These are phyloP conservation scores for Arthrinium phaeospermum DNA, from an alignment of 2,329 filamentous ascomycete species.

Conservation along the genomic window DNA sequence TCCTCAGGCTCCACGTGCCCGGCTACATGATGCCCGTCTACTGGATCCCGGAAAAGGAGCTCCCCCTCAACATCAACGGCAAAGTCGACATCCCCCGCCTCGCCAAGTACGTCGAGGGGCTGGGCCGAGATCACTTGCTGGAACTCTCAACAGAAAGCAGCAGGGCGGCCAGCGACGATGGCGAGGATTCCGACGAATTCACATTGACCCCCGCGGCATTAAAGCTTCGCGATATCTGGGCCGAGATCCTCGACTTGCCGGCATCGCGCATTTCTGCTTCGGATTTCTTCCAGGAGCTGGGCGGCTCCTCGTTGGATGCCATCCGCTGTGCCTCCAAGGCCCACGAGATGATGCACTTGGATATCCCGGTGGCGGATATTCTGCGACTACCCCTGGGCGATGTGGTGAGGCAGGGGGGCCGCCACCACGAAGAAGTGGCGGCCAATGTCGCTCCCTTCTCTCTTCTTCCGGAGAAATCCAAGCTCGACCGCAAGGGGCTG, in stretches of 20 bases:
- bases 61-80: conserved; percentile 34
- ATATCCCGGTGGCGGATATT: conserved; percentile 19
- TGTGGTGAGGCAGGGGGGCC: not conserved
- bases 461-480: not conserved
- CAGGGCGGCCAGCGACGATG: not conserved
- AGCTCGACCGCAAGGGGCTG: conserved; percentile 9
- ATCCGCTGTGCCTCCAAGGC: conserved; percentile 21
- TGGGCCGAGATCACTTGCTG: conserved; percentile 20
- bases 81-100: conserved; percentile 30
- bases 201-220: conserved; percentile 22
- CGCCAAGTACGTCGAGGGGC: conserved; percentile 17
- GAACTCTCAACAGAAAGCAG: conserved; percentile 8
- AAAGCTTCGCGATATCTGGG: conserved; percentile 23
- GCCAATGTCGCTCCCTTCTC: conserved; percentile 23
- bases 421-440: conserved; percentile 4
- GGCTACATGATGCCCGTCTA: conserved; percentile 34
- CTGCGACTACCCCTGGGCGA: conserved; percentile 17
- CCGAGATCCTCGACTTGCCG: conserved; percentile 25
- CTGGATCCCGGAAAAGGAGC: conserved; percentile 29
- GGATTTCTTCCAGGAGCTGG: conserved; percentile 27
- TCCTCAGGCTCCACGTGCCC: conserved; percentile 25
- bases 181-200: not conserved
- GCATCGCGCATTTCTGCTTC: conserved; percentile 17
- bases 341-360: conserved; percentile 18
- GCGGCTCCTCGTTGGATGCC: conserved; percentile 29